Evolutionary conservation across 345 rosid genomes (phyloP).

Genomic region (Anacardium occidentale): DNA sequence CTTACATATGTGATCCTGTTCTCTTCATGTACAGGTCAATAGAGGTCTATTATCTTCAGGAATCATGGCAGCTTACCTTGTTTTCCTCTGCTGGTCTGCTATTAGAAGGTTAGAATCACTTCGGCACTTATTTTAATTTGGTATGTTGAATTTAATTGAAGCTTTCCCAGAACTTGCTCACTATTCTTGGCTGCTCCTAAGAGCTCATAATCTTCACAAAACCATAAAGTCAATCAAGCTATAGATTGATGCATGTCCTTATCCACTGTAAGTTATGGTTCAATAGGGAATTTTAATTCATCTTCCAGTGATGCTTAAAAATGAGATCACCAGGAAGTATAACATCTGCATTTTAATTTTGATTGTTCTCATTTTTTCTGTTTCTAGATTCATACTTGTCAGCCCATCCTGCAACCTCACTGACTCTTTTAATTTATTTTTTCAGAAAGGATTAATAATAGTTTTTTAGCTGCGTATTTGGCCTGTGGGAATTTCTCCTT

Average conservation of each 20-base stretch:
- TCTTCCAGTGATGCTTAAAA: background rate
- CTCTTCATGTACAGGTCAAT: slow-evolving; percentile 47
- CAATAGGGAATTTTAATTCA: background rate
- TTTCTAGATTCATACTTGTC: too few relatives aligned
- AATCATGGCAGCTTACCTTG: slow-evolving; percentile 84
- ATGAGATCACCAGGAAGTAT: background rate
- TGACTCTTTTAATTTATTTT: too few relatives aligned
- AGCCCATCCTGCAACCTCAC: too few relatives aligned
- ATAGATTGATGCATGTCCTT: background rate
- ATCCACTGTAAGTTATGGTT: background rate
- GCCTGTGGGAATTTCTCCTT: too few relatives aligned
- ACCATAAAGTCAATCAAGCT: background rate
- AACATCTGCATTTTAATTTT: background rate
- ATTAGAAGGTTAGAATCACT: slow-evolving; percentile 65
- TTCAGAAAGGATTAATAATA: too few relatives aligned
- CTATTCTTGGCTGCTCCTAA: background rate
- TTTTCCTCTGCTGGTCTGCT: slow-evolving; percentile 94
- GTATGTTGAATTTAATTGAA: background rate
- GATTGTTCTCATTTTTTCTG: too few relatives aligned
- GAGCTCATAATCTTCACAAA: background rate
- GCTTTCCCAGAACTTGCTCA: background rate
- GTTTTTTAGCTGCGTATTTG: too few relatives aligned
- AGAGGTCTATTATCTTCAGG: slow-evolving; percentile 77
- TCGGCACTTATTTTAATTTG: background rate
- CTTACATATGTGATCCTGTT: slow-evolving; percentile 3